Base-by-base conservation (phyloP, 257 asterid genomes). In the Solanum virginianum region DNA sequence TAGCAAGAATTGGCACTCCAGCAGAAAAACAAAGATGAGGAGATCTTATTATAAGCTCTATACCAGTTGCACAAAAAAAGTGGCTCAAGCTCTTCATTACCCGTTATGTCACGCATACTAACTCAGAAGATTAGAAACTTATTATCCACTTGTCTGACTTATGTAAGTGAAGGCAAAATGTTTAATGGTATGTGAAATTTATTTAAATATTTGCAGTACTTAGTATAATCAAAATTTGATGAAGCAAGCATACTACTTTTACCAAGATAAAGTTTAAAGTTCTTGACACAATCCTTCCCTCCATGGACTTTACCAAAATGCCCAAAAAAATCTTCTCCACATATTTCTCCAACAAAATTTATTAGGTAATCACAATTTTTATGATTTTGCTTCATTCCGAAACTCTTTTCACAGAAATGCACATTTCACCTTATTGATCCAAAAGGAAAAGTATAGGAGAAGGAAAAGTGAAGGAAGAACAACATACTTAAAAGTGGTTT, bases 401-500 rank as follows among this genome's bases (percentile, higher is more conserved):
- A 62, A 47, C 36, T 59, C 29, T 6, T 77, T 75, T 51, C 63
- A 51, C 8, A 77, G 62, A 74, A 74, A 15, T 10, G 26, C 16
- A 49, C 62, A 77, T 51, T 51, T 77, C 63, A 29, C 43, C 10
- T 77, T 8, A 51, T 18, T 51, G 47, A 10, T 77, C 24, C 63
- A 17, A 4, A 77, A 26, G 29, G 29, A 26, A 26, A 26, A 26
- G 29, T 26, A 26, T 26, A 26, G 29, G 29, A 26, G 29, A 26
- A 15, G 82, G 26, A 49, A 24, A 77, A 77, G 32, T 36, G 55
- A 83, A 54, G 66, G 55, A 72, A 68, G 41, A 43, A 15, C 32
- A 80, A 88, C 97, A 80, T 96, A 96, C 99, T 87, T 83, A 96
- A 88, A 69, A 96, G 98, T 36, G 97, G 93, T 91, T 96, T 95